phyloP scores from a whole-genome alignment of 2,329 filamentous ascomycete genomes.

The Apiospora koreana region DNA sequence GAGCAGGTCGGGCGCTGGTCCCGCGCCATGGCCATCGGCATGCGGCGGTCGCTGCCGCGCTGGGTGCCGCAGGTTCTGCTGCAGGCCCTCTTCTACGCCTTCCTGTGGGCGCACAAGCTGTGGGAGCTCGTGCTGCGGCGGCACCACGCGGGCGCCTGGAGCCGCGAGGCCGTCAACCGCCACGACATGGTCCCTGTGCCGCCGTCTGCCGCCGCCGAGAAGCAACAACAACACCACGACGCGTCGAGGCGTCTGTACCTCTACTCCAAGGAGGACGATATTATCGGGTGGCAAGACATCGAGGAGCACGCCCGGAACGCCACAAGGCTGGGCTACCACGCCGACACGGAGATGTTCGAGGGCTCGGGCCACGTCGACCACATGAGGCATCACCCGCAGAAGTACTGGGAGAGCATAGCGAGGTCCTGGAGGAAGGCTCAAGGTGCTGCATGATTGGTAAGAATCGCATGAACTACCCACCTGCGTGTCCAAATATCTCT shows the following conservation, averaged over 20 bases:
- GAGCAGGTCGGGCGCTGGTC: slow-evolving; percentile 52
- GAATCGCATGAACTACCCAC: neutral
- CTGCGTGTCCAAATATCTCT: too few species aligned
- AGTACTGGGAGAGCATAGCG: slow-evolving; percentile 53
- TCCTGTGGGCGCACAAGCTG: slow-evolving; percentile 39
- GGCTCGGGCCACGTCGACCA: slow-evolving; percentile 63
- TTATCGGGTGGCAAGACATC: slow-evolving; percentile 58
- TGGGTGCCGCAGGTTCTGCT: slow-evolving; percentile 49
- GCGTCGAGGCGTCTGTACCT: slow-evolving; percentile 53
- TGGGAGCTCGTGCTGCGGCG: slow-evolving; percentile 38
- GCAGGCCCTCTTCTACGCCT: slow-evolving; percentile 46
- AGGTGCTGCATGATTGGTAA: neutral
- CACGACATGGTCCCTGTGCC: slow-evolving; percentile 22
- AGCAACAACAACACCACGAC: neutral
- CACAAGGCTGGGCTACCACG: slow-evolving; percentile 47
- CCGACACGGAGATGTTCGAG: slow-evolving; percentile 53
- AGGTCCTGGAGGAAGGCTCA: neutral
- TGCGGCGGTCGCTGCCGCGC: slow-evolving; percentile 43
- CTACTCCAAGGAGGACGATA: slow-evolving; percentile 58
- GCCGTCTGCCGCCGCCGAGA: neutral
- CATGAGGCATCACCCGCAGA: slow-evolving; percentile 54
- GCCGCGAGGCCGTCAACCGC: slow-evolving; percentile 38
- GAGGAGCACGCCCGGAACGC: slow-evolving; percentile 54
- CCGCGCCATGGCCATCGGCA: slow-evolving; percentile 53
- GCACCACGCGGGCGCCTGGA: slow-evolving; percentile 43